phyloP scores from a whole-genome alignment of 768 basidiomycete species.

The Cystobasidiopsis lactophilus region DNA sequence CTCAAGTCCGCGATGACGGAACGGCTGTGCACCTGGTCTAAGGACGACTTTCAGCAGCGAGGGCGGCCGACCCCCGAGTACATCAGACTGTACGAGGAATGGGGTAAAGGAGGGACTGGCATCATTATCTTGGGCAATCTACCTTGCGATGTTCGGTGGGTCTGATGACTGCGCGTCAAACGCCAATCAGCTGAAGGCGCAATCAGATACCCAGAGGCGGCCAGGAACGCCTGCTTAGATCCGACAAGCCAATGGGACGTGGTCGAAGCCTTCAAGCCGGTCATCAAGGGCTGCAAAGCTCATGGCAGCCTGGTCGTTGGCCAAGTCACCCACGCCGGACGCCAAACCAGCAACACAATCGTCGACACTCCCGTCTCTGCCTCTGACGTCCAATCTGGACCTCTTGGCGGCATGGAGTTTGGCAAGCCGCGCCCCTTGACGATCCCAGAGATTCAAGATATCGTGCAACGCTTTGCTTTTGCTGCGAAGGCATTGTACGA shows the following conservation, averaged over 20 bases:
- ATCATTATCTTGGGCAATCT: conserved; percentile 23
- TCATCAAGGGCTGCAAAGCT: conserved; percentile 19
- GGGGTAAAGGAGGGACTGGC: conserved; percentile 22
- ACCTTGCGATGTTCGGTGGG: conserved; percentile 15
- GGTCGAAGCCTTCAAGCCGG: conserved; percentile 19
- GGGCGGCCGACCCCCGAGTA: conserved; percentile 21
- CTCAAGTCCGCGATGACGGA: conserved; percentile 23
- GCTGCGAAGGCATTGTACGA: conserved; percentile 43
- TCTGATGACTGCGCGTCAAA: too few relatives aligned
- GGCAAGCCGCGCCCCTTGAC: conserved; percentile 24
- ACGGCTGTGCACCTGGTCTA: conserved; percentile 20
- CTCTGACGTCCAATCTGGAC: too few relatives aligned
- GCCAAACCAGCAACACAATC: conserved; percentile 16
- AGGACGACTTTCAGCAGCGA: conserved; percentile 16
- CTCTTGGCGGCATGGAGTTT: conserved; percentile 7
- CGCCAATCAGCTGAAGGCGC: too few relatives aligned
- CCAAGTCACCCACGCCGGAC: conserved; percentile 23
- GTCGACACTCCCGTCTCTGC: conserved; percentile 12
- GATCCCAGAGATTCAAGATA: conserved; percentile 36
- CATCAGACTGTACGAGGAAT: conserved; percentile 20
- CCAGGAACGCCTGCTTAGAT: conserved; percentile 13
- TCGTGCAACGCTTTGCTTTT: conserved; percentile 41
- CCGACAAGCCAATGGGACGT: conserved; percentile 13
- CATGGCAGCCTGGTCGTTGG: conserved; percentile 19
- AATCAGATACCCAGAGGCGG: conserved; percentile 21